Evolutionary conservation across 1,284 basidiomycete genomes (phyloP).

Genomic region (Apiotrichum akiyoshidainum): DNA sequence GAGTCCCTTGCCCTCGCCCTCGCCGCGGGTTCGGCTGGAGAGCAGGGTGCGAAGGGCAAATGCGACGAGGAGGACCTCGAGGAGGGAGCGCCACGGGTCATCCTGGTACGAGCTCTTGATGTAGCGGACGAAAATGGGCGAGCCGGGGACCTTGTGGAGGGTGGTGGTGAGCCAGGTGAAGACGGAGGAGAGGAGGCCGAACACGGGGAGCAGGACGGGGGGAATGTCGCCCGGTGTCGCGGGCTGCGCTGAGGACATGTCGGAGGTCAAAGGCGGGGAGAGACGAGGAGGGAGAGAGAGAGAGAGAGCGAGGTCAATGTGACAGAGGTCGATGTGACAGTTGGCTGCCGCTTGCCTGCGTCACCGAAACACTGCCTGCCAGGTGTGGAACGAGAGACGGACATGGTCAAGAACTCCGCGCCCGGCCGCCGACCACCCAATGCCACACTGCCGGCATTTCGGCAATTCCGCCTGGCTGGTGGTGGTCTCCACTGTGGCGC

Average conservation of each 20-base stretch:
- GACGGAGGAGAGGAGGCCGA: conserved; percentile 34
- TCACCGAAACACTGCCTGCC: too few relatives aligned
- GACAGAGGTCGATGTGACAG: too few relatives aligned
- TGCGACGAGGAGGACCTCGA: conserved; percentile 83
- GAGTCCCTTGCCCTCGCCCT: conserved; percentile 66
- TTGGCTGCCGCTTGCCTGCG: too few relatives aligned
- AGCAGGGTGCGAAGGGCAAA: conserved; percentile 87
- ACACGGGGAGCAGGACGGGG: conserved; percentile 39
- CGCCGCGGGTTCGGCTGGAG: conserved; percentile 82
- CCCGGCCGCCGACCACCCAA: too few relatives aligned
- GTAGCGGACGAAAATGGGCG: conserved; percentile 83
- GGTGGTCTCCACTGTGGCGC: too few relatives aligned
- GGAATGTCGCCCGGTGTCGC: conserved; percentile 34
- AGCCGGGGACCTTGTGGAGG: conserved; percentile 68
- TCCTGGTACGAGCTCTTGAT: conserved; percentile 77
- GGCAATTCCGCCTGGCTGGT: too few relatives aligned
- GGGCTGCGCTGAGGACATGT: neutral
- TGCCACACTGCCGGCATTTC: too few relatives aligned
- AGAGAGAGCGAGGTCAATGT: too few relatives aligned
- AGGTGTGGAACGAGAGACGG: too few relatives aligned
- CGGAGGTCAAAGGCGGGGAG: too few relatives aligned
- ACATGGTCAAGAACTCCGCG: too few relatives aligned
- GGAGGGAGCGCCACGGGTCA: conserved; percentile 84
- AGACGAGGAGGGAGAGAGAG: too few relatives aligned
- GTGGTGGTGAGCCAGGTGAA: conserved; percentile 26